A percentile compares a stretch with the other conserved stretches of the same genome.
These are phyloP conservation scores for Phlebopus sp. DNA, from an alignment of 1,284 basidiomycete species.

Conservation along the genomic window DNA sequence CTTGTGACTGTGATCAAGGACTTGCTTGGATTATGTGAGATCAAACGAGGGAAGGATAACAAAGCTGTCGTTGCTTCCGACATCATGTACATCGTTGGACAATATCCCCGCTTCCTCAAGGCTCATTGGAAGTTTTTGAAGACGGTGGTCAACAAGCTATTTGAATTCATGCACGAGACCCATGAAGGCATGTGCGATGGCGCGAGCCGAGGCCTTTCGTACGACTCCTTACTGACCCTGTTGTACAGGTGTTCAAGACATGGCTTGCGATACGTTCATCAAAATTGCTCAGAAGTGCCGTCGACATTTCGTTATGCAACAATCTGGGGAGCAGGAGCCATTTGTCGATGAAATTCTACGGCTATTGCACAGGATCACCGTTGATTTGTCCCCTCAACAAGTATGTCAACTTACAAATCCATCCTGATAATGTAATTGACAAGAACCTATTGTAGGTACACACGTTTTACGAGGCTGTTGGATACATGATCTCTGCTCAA, in stretches of 20 bases:
- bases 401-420: conserved; percentile 36
- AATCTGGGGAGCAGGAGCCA: conserved; percentile 95
- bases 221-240: not conserved
- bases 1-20: conserved; percentile 99
- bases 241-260: conserved; percentile 91
- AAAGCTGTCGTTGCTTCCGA: conserved; percentile 99
- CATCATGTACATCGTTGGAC: conserved; percentile 99
- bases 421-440: conserved; percentile 2
- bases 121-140: conserved; percentile 99
- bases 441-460: conserved; percentile 60
- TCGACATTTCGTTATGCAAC: conserved; percentile 98
- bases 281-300: conserved; percentile 99
- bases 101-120: conserved; percentile 99
- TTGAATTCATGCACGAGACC: conserved; percentile 99
- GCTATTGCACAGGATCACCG: conserved; percentile 89
- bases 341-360: conserved; percentile 98
- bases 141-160: conserved; percentile 99
- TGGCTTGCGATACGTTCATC: conserved; percentile 99
- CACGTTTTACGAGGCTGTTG: conserved; percentile 97
- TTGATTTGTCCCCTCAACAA: conserved; percentile 94
- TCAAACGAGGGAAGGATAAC: conserved; percentile 99
- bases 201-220: not conserved
- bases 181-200: conserved; percentile 74
- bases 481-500: conserved; percentile 99
- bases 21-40: conserved; percentile 92